Percentiles rank a stretch among this genome's conserved stretches.
Conservation (phyloP, 1,284 basidiomycete genomes). For the Marasmius fiardii region DNA sequence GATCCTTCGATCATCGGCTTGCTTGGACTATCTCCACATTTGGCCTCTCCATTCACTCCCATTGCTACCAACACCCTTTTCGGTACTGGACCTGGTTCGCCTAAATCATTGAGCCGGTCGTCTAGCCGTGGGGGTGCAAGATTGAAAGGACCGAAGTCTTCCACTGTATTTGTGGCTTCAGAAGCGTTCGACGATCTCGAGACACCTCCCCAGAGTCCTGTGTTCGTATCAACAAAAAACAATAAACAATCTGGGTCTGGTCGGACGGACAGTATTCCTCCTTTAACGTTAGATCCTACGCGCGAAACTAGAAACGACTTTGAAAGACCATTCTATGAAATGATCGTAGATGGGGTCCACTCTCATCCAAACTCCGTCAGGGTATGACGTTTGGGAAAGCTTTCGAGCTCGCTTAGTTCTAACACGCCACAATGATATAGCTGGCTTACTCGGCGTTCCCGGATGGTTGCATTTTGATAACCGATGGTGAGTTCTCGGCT, state of each 20-base stretch:
- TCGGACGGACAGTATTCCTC: conserved; percentile 23
- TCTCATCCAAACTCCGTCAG: conserved; percentile 88
- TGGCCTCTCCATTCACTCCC: conserved; percentile 36
- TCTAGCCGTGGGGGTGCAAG: conserved; percentile 10
- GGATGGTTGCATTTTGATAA: conserved; percentile 84
- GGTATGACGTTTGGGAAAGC: conserved; percentile 31
- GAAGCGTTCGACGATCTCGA: conserved; percentile 65
- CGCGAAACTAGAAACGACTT: conserved; percentile 42
- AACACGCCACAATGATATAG: conserved; percentile 32
- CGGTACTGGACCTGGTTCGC: conserved; percentile 7
- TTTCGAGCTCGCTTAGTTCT: not conserved
- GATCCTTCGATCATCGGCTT: conserved; percentile 87
- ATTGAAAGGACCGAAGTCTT: conserved; percentile 11
- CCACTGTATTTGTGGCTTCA: conserved; percentile 25
- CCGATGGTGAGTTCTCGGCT: conserved; percentile 62
- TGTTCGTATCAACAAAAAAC: conserved; percentile 19
- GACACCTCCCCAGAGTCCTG: conserved; percentile 60
- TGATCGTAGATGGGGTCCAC: conserved; percentile 91
- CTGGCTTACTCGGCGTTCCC: conserved; percentile 82
- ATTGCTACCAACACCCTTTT: conserved; percentile 24
- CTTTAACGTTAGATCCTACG: conserved; percentile 8
- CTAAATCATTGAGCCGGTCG: conserved; percentile 14
- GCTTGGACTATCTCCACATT: conserved; percentile 71
- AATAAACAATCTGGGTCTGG: not conserved
- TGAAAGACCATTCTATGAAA: conserved; percentile 78